These are phyloP conservation scores for Dactylellina leptospora DNA, from an alignment of 2,329 filamentous ascomycete genomes.

Conservation along the genomic window DNA sequence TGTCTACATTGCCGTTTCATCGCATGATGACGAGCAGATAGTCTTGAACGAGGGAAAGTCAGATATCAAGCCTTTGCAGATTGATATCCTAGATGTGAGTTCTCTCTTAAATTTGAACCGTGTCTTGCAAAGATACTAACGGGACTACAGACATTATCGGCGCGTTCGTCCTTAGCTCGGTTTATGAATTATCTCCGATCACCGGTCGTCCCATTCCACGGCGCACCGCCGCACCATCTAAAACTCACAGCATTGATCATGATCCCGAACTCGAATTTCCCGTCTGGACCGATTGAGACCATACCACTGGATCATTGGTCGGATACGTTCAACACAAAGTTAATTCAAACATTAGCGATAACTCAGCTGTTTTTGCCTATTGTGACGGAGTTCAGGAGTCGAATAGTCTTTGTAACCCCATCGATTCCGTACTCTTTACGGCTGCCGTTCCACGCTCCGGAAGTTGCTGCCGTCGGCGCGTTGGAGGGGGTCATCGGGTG, in stretches of 20 bases:
- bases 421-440: slow-evolving; percentile 81
- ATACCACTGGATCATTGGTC: slow-evolving; percentile 84
- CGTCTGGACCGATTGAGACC: slow-evolving; percentile 83
- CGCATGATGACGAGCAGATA: slow-evolving; percentile 81
- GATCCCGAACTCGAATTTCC: slow-evolving; percentile 81
- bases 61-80: slow-evolving; percentile 81
- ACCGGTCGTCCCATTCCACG: slow-evolving; percentile 78
- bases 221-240: slow-evolving; percentile 78
- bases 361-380: slow-evolving; percentile 89
- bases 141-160: slow-evolving; percentile 70
- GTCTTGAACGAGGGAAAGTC: slow-evolving; percentile 71
- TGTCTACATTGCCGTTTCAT: slow-evolving; percentile 87
- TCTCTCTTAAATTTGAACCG: neutral
- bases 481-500: slow-evolving; percentile 77
- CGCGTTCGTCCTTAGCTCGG: slow-evolving; percentile 73
- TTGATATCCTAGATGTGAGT: slow-evolving; percentile 82
- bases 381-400: slow-evolving; percentile 70
- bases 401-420: slow-evolving; percentile 79
- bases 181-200: slow-evolving; percentile 77
- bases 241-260: slow-evolving; percentile 81
- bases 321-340: slow-evolving; percentile 89
- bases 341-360: slow-evolving; percentile 87
- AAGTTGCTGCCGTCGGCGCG: slow-evolving; percentile 84
- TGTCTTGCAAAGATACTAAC: slow-evolving; percentile 30
- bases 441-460: slow-evolving; percentile 82